phyloP scores from a whole-genome alignment of 129 eudicot genomes.

The Helianthus annuus region DNA sequence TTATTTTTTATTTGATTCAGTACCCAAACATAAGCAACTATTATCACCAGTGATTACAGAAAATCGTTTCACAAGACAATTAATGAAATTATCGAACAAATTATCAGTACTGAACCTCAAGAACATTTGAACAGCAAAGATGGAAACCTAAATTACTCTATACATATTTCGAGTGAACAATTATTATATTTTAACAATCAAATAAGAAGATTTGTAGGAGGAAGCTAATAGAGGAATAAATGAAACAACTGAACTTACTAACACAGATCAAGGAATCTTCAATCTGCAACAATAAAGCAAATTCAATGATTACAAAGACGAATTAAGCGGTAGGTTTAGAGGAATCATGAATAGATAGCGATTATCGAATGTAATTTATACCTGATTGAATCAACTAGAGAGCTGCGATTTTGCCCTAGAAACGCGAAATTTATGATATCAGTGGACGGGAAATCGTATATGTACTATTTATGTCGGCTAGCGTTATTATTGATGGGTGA shows the following conservation, averaged over 20 bases:
- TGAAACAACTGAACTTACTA: conserved; percentile 10
- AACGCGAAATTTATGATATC: conserved; percentile 8
- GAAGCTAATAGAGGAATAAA: not conserved
- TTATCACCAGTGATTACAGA: not conserved
- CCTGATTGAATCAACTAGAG: conserved; percentile 19
- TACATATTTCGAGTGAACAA: not conserved
- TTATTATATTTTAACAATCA: not conserved
- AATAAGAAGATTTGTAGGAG: not conserved
- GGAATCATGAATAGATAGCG: not conserved
- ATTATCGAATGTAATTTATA: not conserved
- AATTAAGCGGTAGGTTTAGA: not conserved
- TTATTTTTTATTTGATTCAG: not conserved
- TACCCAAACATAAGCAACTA: not conserved
- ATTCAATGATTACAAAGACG: not conserved
- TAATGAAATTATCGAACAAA: not conserved
- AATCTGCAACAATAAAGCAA: conserved; percentile 20
- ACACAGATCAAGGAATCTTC: conserved; percentile 8
- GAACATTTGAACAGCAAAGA: not conserved
- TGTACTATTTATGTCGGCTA: not conserved
- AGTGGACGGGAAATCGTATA: not conserved
- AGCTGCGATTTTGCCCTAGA: conserved; percentile 23
- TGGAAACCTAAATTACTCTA: not conserved
- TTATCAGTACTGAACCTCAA: not conserved
- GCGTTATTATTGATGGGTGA: not conserved
- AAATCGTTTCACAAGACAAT: not conserved